A percentile compares a stretch with the other conserved stretches of the same genome.
These are phyloP conservation scores for Helichrysum umbraculigerum DNA, from an alignment of 129 eudicot species.

Conservation along the genomic window DNA sequence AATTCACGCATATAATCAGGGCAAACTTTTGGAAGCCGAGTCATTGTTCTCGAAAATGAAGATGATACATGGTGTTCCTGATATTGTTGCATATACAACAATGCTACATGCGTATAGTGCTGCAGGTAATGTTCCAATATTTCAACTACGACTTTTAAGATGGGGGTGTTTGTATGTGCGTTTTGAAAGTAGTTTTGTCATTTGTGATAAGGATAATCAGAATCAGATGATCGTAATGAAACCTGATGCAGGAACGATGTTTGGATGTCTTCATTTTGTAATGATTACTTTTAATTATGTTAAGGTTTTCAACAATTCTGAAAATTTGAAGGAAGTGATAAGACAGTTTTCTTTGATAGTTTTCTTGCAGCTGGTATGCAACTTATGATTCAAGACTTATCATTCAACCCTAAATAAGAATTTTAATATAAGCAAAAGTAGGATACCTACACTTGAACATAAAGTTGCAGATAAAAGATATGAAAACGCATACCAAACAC, in stretches of 20 bases:
- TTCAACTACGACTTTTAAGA: neutral
- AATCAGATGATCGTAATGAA: neutral
- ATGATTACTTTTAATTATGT: neutral
- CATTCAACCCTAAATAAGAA: neutral
- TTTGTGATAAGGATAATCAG: neutral
- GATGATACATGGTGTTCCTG: conserved; percentile 62
- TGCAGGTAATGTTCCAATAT: conserved; percentile 51
- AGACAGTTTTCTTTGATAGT: neutral
- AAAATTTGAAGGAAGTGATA: neutral
- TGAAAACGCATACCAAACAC: neutral
- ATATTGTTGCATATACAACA: conserved; percentile 81
- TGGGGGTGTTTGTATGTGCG: neutral
- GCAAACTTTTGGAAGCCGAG: conserved; percentile 72
- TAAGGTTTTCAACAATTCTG: neutral
- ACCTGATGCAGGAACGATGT: neutral
- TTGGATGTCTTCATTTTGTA: neutral
- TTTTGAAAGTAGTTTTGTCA: conserved; percentile 5
- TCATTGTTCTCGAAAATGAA: conserved; percentile 72
- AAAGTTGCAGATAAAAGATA: neutral
- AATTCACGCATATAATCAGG: conserved; percentile 42
- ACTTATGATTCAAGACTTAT: neutral
- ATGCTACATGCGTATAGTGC: conserved; percentile 78
- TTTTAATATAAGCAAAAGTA: neutral
- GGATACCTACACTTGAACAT: neutral
- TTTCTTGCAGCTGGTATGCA: neutral